phyloP scores from a whole-genome alignment of 140 eudicot species.

The Erigeron philadelphicus region DNA sequence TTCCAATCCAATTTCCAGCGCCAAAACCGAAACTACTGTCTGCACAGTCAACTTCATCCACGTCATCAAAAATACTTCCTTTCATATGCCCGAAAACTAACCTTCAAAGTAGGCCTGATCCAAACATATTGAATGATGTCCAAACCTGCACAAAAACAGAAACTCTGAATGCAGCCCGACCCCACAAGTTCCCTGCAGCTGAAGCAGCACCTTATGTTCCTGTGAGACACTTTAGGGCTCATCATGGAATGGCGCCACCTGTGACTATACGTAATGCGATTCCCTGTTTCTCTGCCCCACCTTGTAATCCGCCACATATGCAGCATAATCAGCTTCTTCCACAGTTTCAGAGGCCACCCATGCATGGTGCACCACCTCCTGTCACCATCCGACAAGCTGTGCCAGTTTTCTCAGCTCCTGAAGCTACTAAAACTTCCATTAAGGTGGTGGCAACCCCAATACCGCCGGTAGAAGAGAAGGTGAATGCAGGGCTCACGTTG shows the following conservation, averaged over 20 bases:
- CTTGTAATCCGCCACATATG: conserved; percentile 21
- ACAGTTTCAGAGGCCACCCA: conserved; percentile 19
- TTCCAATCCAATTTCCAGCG: conserved; percentile 62
- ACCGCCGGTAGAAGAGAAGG: conserved; percentile 22
- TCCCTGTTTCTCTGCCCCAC: conserved; percentile 48
- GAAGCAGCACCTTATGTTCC: conserved; percentile 71
- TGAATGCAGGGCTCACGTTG: neutral
- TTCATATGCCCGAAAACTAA: conserved; percentile 54
- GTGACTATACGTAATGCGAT: conserved; percentile 60
- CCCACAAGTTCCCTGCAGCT: conserved; percentile 59
- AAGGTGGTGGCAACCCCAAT: conserved; percentile 8
- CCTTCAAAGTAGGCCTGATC: conserved; percentile 36
- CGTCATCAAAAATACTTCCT: conserved; percentile 73
- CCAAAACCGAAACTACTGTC: conserved; percentile 50
- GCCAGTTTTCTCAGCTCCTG: conserved; percentile 36
- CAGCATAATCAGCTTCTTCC: conserved; percentile 28
- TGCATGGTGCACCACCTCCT: conserved; percentile 21
- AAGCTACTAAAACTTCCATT: conserved; percentile 18
- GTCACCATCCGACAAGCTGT: conserved; percentile 41
- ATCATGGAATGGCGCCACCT: conserved; percentile 63
- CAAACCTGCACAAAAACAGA: conserved; percentile 35
- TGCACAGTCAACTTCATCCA: conserved; percentile 41
- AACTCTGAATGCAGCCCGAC: conserved; percentile 20
- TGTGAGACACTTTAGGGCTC: conserved; percentile 42
- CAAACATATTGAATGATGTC: conserved; percentile 24